Evolutionary conservation across 2,329 filamentous ascomycete species (phyloP).

Genomic region (Talaromyces sp.): DNA sequence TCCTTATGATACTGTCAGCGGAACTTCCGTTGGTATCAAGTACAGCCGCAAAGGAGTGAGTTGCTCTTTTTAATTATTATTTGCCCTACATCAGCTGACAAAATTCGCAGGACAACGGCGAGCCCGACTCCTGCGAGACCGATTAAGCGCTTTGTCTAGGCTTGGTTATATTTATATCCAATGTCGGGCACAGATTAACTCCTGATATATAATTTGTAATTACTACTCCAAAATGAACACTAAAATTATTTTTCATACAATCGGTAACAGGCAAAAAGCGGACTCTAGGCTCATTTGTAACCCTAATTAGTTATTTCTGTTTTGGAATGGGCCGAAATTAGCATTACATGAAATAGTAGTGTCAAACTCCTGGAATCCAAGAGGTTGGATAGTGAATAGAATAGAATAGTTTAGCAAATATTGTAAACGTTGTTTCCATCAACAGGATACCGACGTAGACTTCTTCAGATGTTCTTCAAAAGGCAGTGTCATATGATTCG

Average conservation of each 20-base stretch:
- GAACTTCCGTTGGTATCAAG: conserved; percentile 45
- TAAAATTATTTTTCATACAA: not conserved
- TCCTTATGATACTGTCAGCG: conserved; percentile 27
- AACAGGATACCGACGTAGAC: too few species aligned
- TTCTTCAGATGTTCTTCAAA: too few species aligned
- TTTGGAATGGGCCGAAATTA: not conserved
- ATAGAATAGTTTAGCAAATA: not conserved
- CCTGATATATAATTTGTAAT: not conserved
- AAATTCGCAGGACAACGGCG: not conserved
- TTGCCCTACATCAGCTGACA: not conserved
- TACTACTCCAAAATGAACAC: not conserved
- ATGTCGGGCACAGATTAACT: not conserved
- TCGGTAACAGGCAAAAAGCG: not conserved
- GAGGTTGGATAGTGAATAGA: not conserved
- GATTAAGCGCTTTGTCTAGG: not conserved
- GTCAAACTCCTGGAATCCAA: not conserved
- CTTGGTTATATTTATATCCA: not conserved
- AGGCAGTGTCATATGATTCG: too few species aligned
- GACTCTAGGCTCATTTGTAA: not conserved
- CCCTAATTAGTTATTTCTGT: not conserved
- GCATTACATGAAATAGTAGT: not conserved
- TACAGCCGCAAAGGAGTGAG: conserved; percentile 59
- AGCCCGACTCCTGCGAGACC: conserved; percentile 1
- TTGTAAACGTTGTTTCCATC: too few species aligned
- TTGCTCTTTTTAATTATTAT: not conserved